Evolutionary conservation across 2,329 filamentous ascomycete genomes (phyloP), one percentile per base, ranked within the genome.

Genomic region (Bipolaris gigantea): DNA sequence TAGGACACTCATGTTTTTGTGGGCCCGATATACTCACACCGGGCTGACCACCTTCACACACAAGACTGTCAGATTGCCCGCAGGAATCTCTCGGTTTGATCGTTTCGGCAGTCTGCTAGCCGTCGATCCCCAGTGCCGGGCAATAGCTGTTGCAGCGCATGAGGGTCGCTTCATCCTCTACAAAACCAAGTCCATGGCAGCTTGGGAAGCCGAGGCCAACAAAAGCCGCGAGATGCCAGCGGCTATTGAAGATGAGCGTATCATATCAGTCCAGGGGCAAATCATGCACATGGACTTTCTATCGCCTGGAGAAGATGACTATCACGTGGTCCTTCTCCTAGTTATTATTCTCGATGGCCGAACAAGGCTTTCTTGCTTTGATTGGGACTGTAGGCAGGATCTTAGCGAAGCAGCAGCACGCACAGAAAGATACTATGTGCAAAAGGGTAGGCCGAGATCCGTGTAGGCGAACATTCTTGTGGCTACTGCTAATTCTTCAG

Each of bases 211-310:
- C 63, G 64, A 85, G 76, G 68, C 67, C 70, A 58, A 35, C 16
- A 13, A 44, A 7, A 56, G 30, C 73, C 76, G n/a, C 66, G 75
- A 58, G 15, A 18, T 27, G 72, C 89, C 53, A 73, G 79, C 63
- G 9, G 89, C 88, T 1, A 81, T 96, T 52, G 80, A 80, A 47
- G 75, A 80, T 57, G 81, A 84, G 73, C 65, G 75, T 35, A 63
- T 67, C 2, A 55, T 75, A 25, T 51, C 66, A 9, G 78, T 91
- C 7, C 82, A 71, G 43, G 68, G 86, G 7, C 92, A 90, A n/a
- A 90, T 97, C 50, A 81, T 93, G 64, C 89, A 90, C 63, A 87
- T 97, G 80, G 89, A 92, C 19, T 99, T 97, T 60, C 80, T 99
- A 2, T 85, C 89, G 55, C 89, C 92, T 7, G 80, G 82, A 9